Evolutionary conservation across 2,329 filamentous ascomycete species (phyloP).

Genomic region (Monosporascus sp.): DNA sequence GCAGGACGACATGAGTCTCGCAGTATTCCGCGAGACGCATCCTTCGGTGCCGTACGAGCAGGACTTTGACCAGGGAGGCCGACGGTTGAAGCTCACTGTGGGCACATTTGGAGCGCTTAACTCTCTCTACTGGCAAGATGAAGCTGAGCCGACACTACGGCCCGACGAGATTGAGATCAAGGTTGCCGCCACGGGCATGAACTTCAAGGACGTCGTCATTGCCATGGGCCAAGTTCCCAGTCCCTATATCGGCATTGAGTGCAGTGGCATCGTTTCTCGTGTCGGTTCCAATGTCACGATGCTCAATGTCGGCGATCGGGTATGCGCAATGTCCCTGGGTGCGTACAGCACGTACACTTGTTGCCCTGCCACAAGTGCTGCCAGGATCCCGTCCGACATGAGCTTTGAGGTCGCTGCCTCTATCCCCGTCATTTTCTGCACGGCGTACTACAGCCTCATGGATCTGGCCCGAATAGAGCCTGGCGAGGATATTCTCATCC

Average conservation of each 20-base stretch:
- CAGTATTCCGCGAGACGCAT: conserved; percentile 17
- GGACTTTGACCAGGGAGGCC: conserved; percentile 8
- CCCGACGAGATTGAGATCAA: conserved; percentile 22
- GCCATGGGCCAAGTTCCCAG: background rate
- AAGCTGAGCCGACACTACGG: conserved; percentile 7
- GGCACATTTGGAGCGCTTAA: conserved; percentile 6
- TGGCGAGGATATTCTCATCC: conserved; percentile 16
- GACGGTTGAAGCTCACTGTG: conserved; percentile 12
- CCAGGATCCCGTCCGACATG: conserved; percentile 8
- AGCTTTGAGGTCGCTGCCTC: conserved; percentile 10
- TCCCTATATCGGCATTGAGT: conserved; percentile 6
- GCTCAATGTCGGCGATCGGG: conserved; percentile 8
- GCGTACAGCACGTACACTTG: conserved; percentile 13
- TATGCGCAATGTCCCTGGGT: conserved; percentile 16
- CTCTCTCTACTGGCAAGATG: conserved; percentile 6
- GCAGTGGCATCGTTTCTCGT: conserved; percentile 15
- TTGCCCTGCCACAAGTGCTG: conserved; percentile 10
- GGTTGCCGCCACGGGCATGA: conserved; percentile 14
- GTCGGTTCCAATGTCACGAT: conserved; percentile 12
- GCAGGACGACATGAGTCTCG: conserved; percentile 17
- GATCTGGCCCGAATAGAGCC: conserved; percentile 10
- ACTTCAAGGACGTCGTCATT: conserved; percentile 1
- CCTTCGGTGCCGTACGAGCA: conserved; percentile 15
- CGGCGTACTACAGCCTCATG: conserved; percentile 14
- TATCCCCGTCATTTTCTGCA: conserved; percentile 1